A percentile compares a stretch with the other conserved stretches of the same genome.
Evolutionary conservation across 495 filamentous ascomycete genomes (phyloP).

Genomic region (Aspergillus avenaceus): DNA sequence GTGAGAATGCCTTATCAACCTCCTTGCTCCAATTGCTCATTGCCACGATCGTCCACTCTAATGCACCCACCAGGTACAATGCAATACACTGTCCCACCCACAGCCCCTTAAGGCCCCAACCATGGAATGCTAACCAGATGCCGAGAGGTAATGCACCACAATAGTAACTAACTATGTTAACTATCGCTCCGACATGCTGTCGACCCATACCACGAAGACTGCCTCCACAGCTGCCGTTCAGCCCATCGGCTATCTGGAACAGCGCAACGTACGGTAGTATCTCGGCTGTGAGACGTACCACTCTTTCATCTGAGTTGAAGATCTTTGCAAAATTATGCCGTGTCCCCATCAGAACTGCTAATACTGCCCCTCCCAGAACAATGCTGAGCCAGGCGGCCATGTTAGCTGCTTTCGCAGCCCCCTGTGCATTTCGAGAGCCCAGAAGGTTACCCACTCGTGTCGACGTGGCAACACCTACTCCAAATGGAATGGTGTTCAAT

Average conservation of each 20-base stretch:
- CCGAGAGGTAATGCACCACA: constrained; percentile 78
- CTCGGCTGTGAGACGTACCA: constrained; percentile 72
- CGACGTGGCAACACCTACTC: constrained; percentile 79
- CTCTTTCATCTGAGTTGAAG: constrained; percentile 74
- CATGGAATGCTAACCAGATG: constrained; percentile 83
- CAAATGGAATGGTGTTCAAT: constrained; percentile 90
- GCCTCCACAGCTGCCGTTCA: constrained; percentile 84
- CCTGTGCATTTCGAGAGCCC: constrained; percentile 62
- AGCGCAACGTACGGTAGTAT: constrained; percentile 86
- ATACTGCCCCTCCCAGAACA: constrained; percentile 61
- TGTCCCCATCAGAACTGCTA: constrained; percentile 68
- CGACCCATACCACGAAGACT: constrained; percentile 79
- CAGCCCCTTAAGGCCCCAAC: constrained; percentile 78
- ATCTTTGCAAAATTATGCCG: constrained; percentile 76
- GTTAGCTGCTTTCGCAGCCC: constrained; percentile 72
- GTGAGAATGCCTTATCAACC: constrained; percentile 68
- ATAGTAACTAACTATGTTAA: constrained; percentile 89
- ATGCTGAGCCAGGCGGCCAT: constrained; percentile 72
- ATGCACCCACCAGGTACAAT: constrained; percentile 71
- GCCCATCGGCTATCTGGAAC: constrained; percentile 91
- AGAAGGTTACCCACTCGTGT: constrained; percentile 80
- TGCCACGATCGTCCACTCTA: constrained; percentile 80
- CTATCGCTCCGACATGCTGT: constrained; percentile 84
- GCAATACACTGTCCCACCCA: constrained; percentile 93
- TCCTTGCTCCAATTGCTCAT: constrained; percentile 75